Percentiles rank a stretch among this genome's conserved stretches.
phyloP scores from a whole-genome alignment of 2,329 filamentous ascomycete genomes.

The Pseudonectria buxi region DNA sequence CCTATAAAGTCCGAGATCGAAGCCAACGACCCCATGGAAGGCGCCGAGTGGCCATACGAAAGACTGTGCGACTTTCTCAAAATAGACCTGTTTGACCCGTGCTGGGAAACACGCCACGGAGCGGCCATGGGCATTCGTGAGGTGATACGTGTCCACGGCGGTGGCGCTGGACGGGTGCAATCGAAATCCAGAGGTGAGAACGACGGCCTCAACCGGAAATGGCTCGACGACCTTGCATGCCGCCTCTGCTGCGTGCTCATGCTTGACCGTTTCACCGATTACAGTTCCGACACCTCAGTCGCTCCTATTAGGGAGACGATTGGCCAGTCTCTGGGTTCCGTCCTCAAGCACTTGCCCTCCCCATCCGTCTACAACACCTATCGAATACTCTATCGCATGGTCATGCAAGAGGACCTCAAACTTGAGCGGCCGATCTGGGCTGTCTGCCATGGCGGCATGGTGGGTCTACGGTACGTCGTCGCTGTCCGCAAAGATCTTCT shows the following conservation, averaged over 20 bases:
- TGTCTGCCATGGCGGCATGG: slow-evolving; percentile 96
- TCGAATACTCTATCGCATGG: slow-evolving; percentile 75
- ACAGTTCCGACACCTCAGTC: slow-evolving; percentile 94
- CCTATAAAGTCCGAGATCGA: slow-evolving; percentile 84
- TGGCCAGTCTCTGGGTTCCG: slow-evolving; percentile 85
- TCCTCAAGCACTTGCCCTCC: slow-evolving; percentile 75
- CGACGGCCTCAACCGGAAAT: slow-evolving; percentile 69
- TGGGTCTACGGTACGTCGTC: slow-evolving; percentile 88
- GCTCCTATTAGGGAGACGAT: slow-evolving; percentile 94
- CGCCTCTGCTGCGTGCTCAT: slow-evolving; percentile 93
- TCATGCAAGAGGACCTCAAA: slow-evolving; percentile 80
- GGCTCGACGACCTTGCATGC: slow-evolving; percentile 93
- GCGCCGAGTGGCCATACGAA: slow-evolving; percentile 88
- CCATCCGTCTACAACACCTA: slow-evolving; percentile 80
- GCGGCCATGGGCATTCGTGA: slow-evolving; percentile 93
- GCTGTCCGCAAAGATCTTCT: slow-evolving; percentile 90
- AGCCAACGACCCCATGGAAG: slow-evolving; percentile 67
- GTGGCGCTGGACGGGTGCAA: slow-evolving; percentile 71
- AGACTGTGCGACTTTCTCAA: slow-evolving; percentile 89
- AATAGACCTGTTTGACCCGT: slow-evolving; percentile 84
- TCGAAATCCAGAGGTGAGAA: slow-evolving; percentile 70
- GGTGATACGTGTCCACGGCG: slow-evolving; percentile 84
- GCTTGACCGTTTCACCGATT: slow-evolving; percentile 95
- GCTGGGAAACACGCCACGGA: slow-evolving; percentile 94
- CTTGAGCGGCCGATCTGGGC: slow-evolving; percentile 78